These are phyloP conservation scores for Ilex paraguariensis DNA, from an alignment of 305 asterid species.

Conservation along the genomic window DNA sequence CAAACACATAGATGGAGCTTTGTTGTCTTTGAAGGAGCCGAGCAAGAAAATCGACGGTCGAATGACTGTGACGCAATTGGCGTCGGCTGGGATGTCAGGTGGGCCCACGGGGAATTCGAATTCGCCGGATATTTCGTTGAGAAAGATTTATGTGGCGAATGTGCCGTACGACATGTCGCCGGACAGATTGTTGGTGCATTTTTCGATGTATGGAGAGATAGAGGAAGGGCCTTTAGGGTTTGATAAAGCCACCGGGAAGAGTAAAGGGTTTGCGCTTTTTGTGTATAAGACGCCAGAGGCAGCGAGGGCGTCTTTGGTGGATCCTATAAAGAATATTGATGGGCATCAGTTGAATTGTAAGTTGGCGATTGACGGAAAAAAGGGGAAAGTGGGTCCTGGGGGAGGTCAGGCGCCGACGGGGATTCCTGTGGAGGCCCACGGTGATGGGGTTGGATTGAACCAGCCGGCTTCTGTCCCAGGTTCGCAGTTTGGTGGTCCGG, in stretches of 20 bases:
- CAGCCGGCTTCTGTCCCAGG: slow-evolving; percentile 16
- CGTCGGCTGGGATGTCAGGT: slow-evolving; percentile 61
- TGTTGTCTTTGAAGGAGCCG: slow-evolving; percentile 70
- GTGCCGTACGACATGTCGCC: slow-evolving; percentile 72
- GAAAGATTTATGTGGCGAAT: slow-evolving; percentile 80
- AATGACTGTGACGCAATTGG: slow-evolving; percentile 77
- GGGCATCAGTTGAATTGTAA: slow-evolving; percentile 77
- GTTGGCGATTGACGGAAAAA: slow-evolving; percentile 71
- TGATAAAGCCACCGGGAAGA: slow-evolving; percentile 78
- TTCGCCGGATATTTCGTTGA: slow-evolving; percentile 50
- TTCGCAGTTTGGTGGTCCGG: slow-evolving; percentile 33
- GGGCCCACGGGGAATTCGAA: slow-evolving; percentile 42
- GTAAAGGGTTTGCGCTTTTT: slow-evolving; percentile 77
- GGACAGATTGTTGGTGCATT: slow-evolving; percentile 67
- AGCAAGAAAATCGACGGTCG: slow-evolving; percentile 79
- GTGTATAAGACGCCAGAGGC: slow-evolving; percentile 75
- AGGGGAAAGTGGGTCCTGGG: slow-evolving; percentile 34
- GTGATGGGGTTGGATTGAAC: slow-evolving; percentile 34
- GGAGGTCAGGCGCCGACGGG: slow-evolving; percentile 24
- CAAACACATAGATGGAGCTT: slow-evolving; percentile 75
- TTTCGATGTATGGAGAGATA: slow-evolving; percentile 75
- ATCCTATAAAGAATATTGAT: slow-evolving; percentile 62
- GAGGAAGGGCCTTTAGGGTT: slow-evolving; percentile 90
- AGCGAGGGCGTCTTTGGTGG: slow-evolving; percentile 64
- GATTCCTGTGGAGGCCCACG: slow-evolving; percentile 38